Base-by-base conservation (phyloP, 2,329 filamentous ascomycete species). In the Verticillium longisporum region DNA sequence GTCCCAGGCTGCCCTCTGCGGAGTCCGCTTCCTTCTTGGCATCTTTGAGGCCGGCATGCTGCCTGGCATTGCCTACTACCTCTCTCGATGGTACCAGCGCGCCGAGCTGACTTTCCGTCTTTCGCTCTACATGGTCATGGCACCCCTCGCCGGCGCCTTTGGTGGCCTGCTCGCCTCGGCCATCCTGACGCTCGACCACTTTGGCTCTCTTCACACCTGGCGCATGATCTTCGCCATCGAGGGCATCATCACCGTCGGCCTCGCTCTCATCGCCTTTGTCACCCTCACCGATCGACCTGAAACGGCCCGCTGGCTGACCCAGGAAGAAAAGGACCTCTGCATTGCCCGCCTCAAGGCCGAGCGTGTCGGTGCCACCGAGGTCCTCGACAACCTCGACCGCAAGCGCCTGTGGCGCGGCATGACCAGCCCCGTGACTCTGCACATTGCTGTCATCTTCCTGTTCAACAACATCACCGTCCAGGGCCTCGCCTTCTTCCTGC, bases 1-100 rank as follows among this genome's bases (percentile, higher is more conserved):
- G 34, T 78, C 81, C 60, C 77, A 83, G 21, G 73, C 78, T 1
- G 72, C 76, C 18, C 72, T 78, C 2, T 85, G 78, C 41, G 87
- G 79, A 14, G 87, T 91, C 0, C 83, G 89, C 5, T 90, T 91
- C 66, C 65, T 90, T 0, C 79, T 90, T 0, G 86, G 86, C 10
- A 72, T 88, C 11, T 90, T 91, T 61, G 89, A 92, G 72, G 86
- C 89, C 0, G 89, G 88, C 7, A 86, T 92, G 83, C 72, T 91
- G 60, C 89, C 89, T 0, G 88, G 89, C 0, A 89, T 90, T 50
- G 87, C 88, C 0, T 92, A 91, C 72, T 91, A 91, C 67, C 74
- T 91, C 21, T 87, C 83, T 1, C 78, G 88, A 58, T 91, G 88
- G 88, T 91, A 91, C 66, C 78, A 87, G n/a, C 78, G 86, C 36